Base-by-base conservation (phyloP, 2,329 filamentous ascomycete genomes). In the Arthrinium puccinioides region DNA sequence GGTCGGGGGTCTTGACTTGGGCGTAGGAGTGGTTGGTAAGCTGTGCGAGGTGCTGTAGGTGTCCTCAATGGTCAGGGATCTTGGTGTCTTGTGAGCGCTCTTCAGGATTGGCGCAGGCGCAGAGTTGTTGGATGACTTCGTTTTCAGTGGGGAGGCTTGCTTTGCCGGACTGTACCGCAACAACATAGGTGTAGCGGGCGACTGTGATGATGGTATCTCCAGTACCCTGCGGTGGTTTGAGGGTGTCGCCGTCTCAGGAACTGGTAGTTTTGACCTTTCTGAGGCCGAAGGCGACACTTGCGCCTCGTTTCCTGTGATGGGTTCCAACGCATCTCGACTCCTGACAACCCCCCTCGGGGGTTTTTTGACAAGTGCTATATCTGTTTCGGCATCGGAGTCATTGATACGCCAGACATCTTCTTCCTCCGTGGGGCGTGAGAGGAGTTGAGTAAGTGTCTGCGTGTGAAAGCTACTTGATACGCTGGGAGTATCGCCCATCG, bases 381-480 rank as follows among this genome's bases (percentile, higher is more conserved):
- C 46, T 3, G 49, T 48, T 10, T 55, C 53, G 19, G 44, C 51
- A 28, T 54, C 44, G 7, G 52, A 56, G 29, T 53, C 53, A 28
- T 44, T 41, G 19, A 56, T 48, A 19, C 46, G 38, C 53, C 47
- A 51, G 25, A 32, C 21, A 4, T 49, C 43, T 8, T 45, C 36
- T 3, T 46, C 33, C 13, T 46, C 41, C 4, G 45, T 42, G 20
- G 42, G 40, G 9, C 29, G 41, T 13, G 52, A 42, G 9, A 53
- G 33, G 1, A 54, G 35, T 33, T 56, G 53, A 6, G 53, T 56
- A 16, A 56, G 36, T 4, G 55, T 59, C 39, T 57, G 55, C 2
- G 55, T 59, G 23, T 57, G 55, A 35, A 54, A 55, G 42, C 47
- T 57, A 37, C 49, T 53, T 14, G 53, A 50, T 13, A 40, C 38